Evolutionary conservation across 352 stramenopile genomes (phyloP).

Genomic region (Phytophthora cryptogea): DNA sequence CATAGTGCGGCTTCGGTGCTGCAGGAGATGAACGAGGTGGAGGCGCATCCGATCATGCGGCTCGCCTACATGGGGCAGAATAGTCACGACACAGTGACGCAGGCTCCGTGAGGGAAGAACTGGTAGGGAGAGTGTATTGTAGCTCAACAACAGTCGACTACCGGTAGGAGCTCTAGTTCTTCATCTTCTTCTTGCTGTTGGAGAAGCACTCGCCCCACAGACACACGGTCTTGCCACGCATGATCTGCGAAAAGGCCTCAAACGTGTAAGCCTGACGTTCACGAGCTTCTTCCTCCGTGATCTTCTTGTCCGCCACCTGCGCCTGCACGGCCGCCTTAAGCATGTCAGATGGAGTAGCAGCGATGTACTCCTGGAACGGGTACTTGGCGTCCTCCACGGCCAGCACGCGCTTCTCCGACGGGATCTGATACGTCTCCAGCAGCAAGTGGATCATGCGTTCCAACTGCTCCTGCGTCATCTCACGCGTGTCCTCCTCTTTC

Average conservation of each 20-base stretch:
- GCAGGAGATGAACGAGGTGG: conserved; percentile 76
- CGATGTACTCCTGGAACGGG: conserved; percentile 79
- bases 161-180: conserved; percentile 49
- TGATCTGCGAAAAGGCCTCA: conserved; percentile 77
- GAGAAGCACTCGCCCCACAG: conserved; percentile 87
- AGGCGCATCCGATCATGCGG: conserved; percentile 80
- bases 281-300: conserved; percentile 61
- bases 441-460: conserved; percentile 69
- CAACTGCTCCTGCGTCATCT: conserved; percentile 62
- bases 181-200: conserved; percentile 85
- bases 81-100: neutral
- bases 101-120: conserved; percentile 7
- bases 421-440: conserved; percentile 81
- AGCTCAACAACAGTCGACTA: conserved; percentile 1
- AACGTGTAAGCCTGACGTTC: conserved; percentile 64
- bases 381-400: conserved; percentile 69
- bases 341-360: conserved; percentile 40
- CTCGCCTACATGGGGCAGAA: conserved; percentile 53
- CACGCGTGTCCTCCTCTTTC: conserved; percentile 38
- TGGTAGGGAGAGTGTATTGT: conserved; percentile 1
- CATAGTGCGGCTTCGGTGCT: conserved; percentile 75
- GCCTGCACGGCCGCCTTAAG: conserved; percentile 45
- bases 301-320: conserved; percentile 50
- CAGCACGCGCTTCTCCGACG: conserved; percentile 84
- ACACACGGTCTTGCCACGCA: conserved; percentile 81